A percentile compares a stretch with the other conserved stretches of the same genome.
phyloP scores from a whole-genome alignment of 805 yeast species.

The Saturnispora gosingensis region DNA sequence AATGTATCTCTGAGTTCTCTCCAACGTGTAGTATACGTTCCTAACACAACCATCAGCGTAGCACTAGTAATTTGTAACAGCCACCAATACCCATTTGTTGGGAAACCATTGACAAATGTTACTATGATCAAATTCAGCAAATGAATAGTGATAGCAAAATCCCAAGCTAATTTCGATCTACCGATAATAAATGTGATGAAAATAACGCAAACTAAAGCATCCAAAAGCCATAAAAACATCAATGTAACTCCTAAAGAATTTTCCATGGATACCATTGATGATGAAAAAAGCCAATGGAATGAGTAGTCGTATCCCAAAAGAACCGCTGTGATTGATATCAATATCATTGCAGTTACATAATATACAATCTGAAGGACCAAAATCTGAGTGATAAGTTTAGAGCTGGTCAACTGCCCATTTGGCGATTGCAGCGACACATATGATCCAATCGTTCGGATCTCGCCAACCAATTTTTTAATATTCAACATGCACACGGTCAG shows the following conservation, averaged over 20 bases:
- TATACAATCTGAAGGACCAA: slow-evolving; percentile 69
- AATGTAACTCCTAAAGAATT: slow-evolving; percentile 76
- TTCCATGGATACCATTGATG: slow-evolving; percentile 64
- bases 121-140: slow-evolving; percentile 65
- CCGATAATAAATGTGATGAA: slow-evolving; percentile 86
- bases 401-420: slow-evolving; percentile 5
- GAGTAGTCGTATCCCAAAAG: slow-evolving; percentile 65
- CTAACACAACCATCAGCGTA: slow-evolving; percentile 60
- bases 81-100: slow-evolving; percentile 78
- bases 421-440: neutral
- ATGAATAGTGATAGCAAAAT: slow-evolving; percentile 91
- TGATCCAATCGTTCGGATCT: neutral
- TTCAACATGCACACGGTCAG: neutral
- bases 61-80: slow-evolving; percentile 61
- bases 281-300: slow-evolving; percentile 66
- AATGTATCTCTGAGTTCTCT: slow-evolving; percentile 82
- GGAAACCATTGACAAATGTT: slow-evolving; percentile 59
- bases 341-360: slow-evolving; percentile 59
- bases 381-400: slow-evolving; percentile 43
- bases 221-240: slow-evolving; percentile 70
- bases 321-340: slow-evolving; percentile 56
- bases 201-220: slow-evolving; percentile 71
- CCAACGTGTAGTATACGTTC: slow-evolving; percentile 90
- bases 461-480: neutral
- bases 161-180: slow-evolving; percentile 89